phyloP scores from a whole-genome alignment of 2,329 filamentous ascomycete genomes.

The Rutstroemia sydowiana region DNA sequence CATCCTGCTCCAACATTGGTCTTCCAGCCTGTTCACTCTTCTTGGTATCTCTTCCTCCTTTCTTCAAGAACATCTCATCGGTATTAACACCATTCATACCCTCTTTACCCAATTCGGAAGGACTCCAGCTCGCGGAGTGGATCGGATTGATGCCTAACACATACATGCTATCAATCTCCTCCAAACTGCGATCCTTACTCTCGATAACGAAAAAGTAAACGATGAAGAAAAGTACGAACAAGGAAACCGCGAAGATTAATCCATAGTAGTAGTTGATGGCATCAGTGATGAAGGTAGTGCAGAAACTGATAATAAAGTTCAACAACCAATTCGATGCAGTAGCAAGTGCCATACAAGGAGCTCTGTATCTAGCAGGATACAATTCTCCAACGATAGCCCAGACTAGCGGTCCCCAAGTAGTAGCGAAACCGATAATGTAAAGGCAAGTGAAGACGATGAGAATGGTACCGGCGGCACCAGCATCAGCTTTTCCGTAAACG shows the following conservation, averaged over 20 bases:
- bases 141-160: conserved; percentile 40
- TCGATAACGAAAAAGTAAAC: conserved; percentile 77
- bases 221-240: conserved; percentile 54
- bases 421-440: conserved; percentile 57
- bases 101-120: conserved; percentile 13
- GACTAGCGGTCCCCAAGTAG: conserved; percentile 63
- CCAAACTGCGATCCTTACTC: conserved; percentile 63
- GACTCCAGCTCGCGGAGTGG: conserved; percentile 28
- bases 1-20: conserved; percentile 19
- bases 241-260: conserved; percentile 67
- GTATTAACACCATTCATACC: conserved; percentile 12
- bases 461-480: conserved; percentile 45
- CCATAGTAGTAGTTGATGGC: conserved; percentile 59
- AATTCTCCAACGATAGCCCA: conserved; percentile 61
- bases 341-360: conserved; percentile 51
- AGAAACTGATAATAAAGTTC: conserved; percentile 67
- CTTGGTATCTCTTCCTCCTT: conserved; percentile 15
- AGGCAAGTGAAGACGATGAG: conserved; percentile 64
- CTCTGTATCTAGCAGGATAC: conserved; percentile 56
- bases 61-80: conserved; percentile 12
- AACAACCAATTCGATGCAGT: conserved; percentile 60
- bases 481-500: conserved; percentile 35
- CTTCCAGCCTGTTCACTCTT: conserved; percentile 12
- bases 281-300: conserved; percentile 69
- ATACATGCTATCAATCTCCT: conserved; percentile 79